These are phyloP conservation scores for Trichoderma sp. DNA, from an alignment of 2,329 filamentous ascomycete species.

Conservation along the genomic window DNA sequence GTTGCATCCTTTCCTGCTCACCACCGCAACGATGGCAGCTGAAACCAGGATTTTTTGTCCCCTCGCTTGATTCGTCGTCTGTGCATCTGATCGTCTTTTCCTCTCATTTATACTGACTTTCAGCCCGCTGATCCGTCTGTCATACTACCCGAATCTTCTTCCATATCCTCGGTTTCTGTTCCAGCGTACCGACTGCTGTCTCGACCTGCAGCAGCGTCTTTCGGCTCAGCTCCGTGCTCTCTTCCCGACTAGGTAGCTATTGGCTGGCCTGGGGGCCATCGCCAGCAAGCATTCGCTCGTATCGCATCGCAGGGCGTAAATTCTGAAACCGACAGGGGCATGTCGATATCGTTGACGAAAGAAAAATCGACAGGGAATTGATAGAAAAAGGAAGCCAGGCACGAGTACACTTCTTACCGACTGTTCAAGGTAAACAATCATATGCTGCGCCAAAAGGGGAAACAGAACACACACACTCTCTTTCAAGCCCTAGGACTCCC, in stretches of 20 bases:
- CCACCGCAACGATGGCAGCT: too few relatives aligned
- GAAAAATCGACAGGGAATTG: not conserved
- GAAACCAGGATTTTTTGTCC: too few relatives aligned
- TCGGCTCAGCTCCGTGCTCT: constrained; percentile 8
- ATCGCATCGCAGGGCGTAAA: constrained; percentile 10
- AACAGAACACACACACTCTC: not conserved
- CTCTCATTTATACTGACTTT: too few relatives aligned
- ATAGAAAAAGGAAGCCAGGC: not conserved
- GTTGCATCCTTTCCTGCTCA: too few relatives aligned
- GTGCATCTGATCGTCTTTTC: too few relatives aligned
- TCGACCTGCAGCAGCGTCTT: not conserved
- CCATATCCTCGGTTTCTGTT: too few relatives aligned
- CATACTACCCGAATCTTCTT: too few relatives aligned
- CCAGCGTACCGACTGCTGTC: too few relatives aligned
- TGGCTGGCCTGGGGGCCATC: constrained; percentile 8
- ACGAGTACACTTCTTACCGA: not conserved
- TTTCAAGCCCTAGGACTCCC: too few relatives aligned
- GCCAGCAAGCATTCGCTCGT: constrained; percentile 8
- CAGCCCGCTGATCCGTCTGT: too few relatives aligned
- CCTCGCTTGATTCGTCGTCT: too few relatives aligned
- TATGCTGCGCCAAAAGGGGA: not conserved
- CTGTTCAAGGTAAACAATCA: too few relatives aligned
- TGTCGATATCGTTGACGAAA: not conserved
- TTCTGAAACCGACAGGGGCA: not conserved
- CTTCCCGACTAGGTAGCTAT: not conserved